Conservation (phyloP, 1,139 yeast genomes). For the Candida sojae region DNA sequence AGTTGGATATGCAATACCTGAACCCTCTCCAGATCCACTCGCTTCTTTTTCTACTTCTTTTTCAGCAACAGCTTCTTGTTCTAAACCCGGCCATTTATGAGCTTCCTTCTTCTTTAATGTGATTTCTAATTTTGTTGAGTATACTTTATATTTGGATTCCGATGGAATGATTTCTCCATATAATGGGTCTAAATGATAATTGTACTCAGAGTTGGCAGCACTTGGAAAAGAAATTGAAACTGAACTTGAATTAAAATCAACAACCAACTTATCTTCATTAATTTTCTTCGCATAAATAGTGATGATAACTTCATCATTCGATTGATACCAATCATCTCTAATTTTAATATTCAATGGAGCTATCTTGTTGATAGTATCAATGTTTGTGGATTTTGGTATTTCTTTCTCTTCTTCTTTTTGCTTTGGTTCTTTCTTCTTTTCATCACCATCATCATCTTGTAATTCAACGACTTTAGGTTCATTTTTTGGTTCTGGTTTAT, state of each 20-base stretch:
- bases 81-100: constrained; percentile 49
- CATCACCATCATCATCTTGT: constrained; percentile 1
- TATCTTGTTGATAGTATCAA: constrained; percentile 36
- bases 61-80: constrained; percentile 19
- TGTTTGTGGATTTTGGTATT: constrained; percentile 23
- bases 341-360: constrained; percentile 49
- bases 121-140: constrained; percentile 77
- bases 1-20: constrained; percentile 49
- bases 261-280: constrained; percentile 43
- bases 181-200: constrained; percentile 52
- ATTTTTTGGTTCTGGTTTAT: constrained; percentile 2
- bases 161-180: constrained; percentile 51
- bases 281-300: constrained; percentile 73
- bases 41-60: constrained; percentile 8
- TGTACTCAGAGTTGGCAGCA: constrained; percentile 46
- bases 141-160: constrained; percentile 51
- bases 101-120: constrained; percentile 38
- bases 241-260: constrained; percentile 33
- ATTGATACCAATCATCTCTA: constrained; percentile 83
- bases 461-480: constrained; percentile 8
- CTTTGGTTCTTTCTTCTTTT: not conserved
- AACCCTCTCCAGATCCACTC: constrained; percentile 5
- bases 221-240: constrained; percentile 49
- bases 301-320: constrained; percentile 54
- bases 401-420: not conserved